phyloP scores from a whole-genome alignment of 371 early-diverging fungal genomes.

The Mucor irregularis region DNA sequence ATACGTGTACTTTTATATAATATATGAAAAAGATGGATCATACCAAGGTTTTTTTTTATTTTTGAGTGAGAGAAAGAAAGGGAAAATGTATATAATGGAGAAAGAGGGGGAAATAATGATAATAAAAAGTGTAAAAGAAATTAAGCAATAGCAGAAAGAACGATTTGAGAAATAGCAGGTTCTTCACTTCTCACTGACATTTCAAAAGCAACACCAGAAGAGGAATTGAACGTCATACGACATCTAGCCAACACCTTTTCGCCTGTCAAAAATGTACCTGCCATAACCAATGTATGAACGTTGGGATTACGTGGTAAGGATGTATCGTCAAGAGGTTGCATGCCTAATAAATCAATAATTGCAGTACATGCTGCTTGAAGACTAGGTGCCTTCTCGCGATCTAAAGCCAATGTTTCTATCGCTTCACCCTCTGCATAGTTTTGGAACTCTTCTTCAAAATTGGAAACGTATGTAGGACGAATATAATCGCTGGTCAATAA shows the following conservation, averaged over 20 bases:
- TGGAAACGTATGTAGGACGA: constrained; percentile 67
- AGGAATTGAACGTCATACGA: constrained; percentile 85
- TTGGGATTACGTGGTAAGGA: constrained; percentile 72
- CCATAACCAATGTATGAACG: constrained; percentile 83
- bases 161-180: constrained; percentile 65
- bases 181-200: constrained; percentile 80
- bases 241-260: constrained; percentile 74
- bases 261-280: constrained; percentile 87
- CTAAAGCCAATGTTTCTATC: constrained; percentile 85
- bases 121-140: too few relatives aligned
- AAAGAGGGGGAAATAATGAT: background rate
- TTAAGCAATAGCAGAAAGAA: constrained; percentile 75
- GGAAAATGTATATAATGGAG: too few relatives aligned
- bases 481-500: constrained; percentile 87
- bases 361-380: constrained; percentile 63
- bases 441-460: constrained; percentile 75
- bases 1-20: background rate
- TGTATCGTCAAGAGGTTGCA: constrained; percentile 80
- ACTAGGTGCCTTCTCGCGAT: constrained; percentile 66
- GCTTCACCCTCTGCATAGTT: constrained; percentile 69
- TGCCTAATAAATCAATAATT: constrained; percentile 79
- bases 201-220: constrained; percentile 90
- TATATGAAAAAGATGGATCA: too few relatives aligned
- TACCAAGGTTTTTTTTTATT: background rate
- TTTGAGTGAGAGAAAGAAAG: background rate